Conservation (phyloP, 148 eudicot genomes). For the Amaranthus palmeri region DNA sequence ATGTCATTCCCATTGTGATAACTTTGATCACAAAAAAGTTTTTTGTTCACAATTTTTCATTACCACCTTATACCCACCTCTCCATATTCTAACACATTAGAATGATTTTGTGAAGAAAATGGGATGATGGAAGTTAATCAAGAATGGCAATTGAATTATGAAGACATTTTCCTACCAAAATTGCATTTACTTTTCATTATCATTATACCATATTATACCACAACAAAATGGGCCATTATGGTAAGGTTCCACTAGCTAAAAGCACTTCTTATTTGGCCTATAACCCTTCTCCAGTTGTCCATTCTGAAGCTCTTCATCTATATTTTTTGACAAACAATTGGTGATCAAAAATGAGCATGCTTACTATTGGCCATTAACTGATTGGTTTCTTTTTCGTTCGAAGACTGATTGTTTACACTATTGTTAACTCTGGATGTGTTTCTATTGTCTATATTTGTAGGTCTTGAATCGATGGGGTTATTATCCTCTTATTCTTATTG, state of each 20-base stretch:
- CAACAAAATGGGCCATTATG: neutral
- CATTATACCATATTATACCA: too few species aligned
- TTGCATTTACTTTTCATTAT: too few species aligned
- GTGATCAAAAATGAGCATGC: slow-evolving; percentile 3
- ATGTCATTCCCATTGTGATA: too few species aligned
- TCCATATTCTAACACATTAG: too few species aligned
- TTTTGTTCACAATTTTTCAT: too few species aligned
- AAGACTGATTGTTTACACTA: neutral
- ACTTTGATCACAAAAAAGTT: too few species aligned
- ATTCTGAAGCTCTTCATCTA: neutral
- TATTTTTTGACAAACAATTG: neutral
- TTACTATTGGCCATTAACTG: neutral
- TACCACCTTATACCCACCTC: too few species aligned
- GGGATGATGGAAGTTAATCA: too few species aligned
- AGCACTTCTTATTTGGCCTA: neutral
- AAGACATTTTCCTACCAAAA: too few species aligned
- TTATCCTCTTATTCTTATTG: slow-evolving; percentile 93
- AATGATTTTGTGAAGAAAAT: too few species aligned
- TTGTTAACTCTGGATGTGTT: slow-evolving; percentile 4
- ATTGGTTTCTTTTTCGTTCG: neutral
- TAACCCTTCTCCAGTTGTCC: slow-evolving; percentile 5
- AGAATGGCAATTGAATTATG: too few species aligned
- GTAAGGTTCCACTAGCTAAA: neutral
- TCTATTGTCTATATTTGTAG: slow-evolving; percentile 31
- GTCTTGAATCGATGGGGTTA: slow-evolving; percentile 95